Conservation (phyloP, 2,329 filamentous ascomycete genomes). For the Sclerotinia borealis region DNA sequence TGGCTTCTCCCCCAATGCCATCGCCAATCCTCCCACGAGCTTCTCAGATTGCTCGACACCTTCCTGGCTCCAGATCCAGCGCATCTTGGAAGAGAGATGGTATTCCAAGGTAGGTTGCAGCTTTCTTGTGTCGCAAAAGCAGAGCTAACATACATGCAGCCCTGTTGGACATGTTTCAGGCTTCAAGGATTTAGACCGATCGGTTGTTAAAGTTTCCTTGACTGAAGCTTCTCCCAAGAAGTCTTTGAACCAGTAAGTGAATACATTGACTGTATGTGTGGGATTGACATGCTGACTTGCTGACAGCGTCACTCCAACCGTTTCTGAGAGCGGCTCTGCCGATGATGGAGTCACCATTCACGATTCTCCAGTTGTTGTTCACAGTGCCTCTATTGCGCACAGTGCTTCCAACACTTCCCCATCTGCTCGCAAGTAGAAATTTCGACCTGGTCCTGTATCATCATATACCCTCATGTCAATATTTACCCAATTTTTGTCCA, state of each 20-base stretch:
- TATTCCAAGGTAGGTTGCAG: constrained; percentile 18
- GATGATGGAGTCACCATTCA: constrained; percentile 31
- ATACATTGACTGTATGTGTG: neutral
- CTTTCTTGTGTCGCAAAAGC: neutral
- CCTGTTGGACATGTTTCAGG: constrained; percentile 20
- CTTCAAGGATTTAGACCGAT: constrained; percentile 32
- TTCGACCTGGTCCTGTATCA: neutral
- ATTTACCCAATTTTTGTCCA: constrained; percentile 16
- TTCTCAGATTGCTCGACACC: constrained; percentile 30
- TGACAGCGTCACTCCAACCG: constrained; percentile 26
- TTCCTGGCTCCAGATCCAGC: constrained; percentile 25
- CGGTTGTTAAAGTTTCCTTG: constrained; percentile 25
- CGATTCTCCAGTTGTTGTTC: constrained; percentile 29
- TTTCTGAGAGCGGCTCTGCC: constrained; percentile 32
- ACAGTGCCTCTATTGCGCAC: constrained; percentile 17
- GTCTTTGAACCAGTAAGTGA: constrained; percentile 26
- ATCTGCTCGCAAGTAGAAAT: constrained; percentile 28
- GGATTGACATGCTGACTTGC: neutral
- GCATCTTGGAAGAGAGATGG: constrained; percentile 33
- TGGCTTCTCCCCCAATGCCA: constrained; percentile 45
- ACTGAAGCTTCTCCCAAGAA: constrained; percentile 26
- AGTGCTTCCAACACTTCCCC: constrained; percentile 24
- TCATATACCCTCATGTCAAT: constrained; percentile 10
- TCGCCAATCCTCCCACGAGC: constrained; percentile 30
- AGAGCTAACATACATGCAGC: constrained; percentile 12